A percentile compares a stretch with the other conserved stretches of the same genome.
phyloP scores from a whole-genome alignment of 352 stramenopile genomes.

The Phytophthora crassamura region DNA sequence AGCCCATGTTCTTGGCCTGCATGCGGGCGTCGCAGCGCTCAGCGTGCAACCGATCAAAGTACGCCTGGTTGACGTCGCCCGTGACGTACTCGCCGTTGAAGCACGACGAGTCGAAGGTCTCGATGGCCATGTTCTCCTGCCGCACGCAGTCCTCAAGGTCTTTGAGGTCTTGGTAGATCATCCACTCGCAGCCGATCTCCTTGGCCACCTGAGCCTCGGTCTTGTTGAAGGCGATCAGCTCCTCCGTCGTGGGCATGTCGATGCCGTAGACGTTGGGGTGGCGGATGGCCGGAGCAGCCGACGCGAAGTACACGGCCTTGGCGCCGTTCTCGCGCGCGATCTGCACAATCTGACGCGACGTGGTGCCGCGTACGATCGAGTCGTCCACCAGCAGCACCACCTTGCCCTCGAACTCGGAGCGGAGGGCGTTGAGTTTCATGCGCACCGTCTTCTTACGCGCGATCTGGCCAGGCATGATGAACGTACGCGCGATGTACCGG shows the following conservation, averaged over 20 bases:
- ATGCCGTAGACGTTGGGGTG: conserved; percentile 99
- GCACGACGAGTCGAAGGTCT: conserved; percentile 96
- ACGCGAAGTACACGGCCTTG: conserved; percentile 96
- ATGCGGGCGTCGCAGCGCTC: conserved; percentile 85
- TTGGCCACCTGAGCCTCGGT: conserved; percentile 95
- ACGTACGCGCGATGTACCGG: conserved; percentile 98
- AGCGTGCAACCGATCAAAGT: conserved; percentile 83
- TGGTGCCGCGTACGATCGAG: conserved; percentile 99
- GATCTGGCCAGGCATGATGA: conserved; percentile 99
- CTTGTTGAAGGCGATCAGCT: conserved; percentile 97
- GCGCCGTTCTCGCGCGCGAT: conserved; percentile 98
- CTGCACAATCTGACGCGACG: conserved; percentile 97
- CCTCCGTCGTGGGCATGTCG: conserved; percentile 98
- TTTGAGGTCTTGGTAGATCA: conserved; percentile 93
- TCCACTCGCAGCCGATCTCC: conserved; percentile 96
- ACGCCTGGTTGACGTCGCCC: conserved; percentile 88
- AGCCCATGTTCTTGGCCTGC: conserved; percentile 86
- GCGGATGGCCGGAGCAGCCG: conserved; percentile 96
- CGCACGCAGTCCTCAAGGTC: conserved; percentile 93
- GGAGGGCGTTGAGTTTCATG: conserved; percentile 99
- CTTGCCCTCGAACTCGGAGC: conserved; percentile 91
- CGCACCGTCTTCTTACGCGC: conserved; percentile 96
- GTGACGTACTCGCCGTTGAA: conserved; percentile 98
- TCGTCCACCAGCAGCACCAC: conserved; percentile 99
- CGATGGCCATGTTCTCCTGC: conserved; percentile 72